Evolutionary conservation across 495 filamentous ascomycete species (phyloP).

Genomic region (Penicillium tannophilum): DNA sequence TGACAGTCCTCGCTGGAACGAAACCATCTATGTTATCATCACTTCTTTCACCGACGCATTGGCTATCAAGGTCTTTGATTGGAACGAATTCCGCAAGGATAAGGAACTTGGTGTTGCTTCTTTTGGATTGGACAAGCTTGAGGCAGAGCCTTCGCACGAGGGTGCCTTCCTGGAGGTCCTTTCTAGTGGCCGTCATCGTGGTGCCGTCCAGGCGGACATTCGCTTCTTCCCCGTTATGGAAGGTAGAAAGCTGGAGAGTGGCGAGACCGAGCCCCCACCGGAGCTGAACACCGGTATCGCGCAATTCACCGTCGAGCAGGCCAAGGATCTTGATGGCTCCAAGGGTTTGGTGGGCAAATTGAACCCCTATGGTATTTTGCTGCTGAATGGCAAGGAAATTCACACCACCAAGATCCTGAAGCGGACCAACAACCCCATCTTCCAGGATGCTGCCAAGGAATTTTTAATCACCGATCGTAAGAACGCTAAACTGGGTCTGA

Average conservation of each 20-base stretch:
- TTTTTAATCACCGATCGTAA: conserved; percentile 92
- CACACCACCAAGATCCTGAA: conserved; percentile 86
- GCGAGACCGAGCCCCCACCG: conserved; percentile 74
- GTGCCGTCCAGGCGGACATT: conserved; percentile 77
- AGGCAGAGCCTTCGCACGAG: conserved; percentile 74
- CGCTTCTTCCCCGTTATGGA: conserved; percentile 94
- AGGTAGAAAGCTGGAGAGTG: conserved; percentile 68
- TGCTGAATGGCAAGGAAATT: conserved; percentile 88
- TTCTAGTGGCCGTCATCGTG: conserved; percentile 80
- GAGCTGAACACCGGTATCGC: conserved; percentile 92
- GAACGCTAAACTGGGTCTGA: conserved; percentile 81
- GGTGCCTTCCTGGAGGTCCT: conserved; percentile 83
- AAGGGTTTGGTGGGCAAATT: conserved; percentile 89
- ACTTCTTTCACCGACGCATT: conserved; percentile 85
- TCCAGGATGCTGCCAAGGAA: conserved; percentile 87
- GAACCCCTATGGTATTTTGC: conserved; percentile 83
- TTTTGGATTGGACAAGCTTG: conserved; percentile 80
- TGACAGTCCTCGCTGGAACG: conserved; percentile 89
- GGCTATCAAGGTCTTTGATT: conserved; percentile 83
- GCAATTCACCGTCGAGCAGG: conserved; percentile 89
- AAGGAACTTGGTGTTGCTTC: conserved; percentile 88
- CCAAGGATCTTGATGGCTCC: conserved; percentile 88
- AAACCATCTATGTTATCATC: conserved; percentile 92
- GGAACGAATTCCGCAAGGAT: conserved; percentile 94
- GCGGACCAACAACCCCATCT: conserved; percentile 94